Conservation (phyloP, 306 rosid genomes). For the Hippophae tibetana region DNA sequence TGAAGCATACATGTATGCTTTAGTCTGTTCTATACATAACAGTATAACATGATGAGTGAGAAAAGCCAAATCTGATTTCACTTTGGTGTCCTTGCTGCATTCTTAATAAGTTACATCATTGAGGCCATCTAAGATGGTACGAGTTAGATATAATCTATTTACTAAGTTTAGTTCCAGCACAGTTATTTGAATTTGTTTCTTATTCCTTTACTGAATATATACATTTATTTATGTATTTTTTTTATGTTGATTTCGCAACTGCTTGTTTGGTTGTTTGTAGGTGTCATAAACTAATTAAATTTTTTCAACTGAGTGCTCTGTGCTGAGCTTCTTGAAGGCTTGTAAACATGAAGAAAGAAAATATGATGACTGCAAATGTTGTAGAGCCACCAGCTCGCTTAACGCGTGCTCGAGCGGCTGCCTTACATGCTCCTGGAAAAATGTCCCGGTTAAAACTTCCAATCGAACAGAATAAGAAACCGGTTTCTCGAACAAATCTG, state of each 20-base stretch:
- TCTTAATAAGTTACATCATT: too few relatives aligned
- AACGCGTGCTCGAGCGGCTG: constrained; percentile 72
- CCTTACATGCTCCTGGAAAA: constrained; percentile 38
- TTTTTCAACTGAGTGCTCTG: too few relatives aligned
- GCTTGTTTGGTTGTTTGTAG: constrained; percentile 30
- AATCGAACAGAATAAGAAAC: constrained; percentile 33
- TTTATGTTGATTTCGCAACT: not conserved
- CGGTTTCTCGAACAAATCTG: constrained; percentile 19
- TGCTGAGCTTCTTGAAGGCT: constrained; percentile 10
- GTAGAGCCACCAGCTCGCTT: constrained; percentile 45
- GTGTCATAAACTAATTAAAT: not conserved
- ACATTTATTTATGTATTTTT: not conserved
- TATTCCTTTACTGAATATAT: not conserved
- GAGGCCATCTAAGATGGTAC: too few relatives aligned
- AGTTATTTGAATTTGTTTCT: too few relatives aligned
- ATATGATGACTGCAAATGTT: constrained; percentile 18
- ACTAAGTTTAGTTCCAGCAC: too few relatives aligned
- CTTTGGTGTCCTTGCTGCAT: too few relatives aligned
- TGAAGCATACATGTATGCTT: too few relatives aligned
- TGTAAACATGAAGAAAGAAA: constrained; percentile 66
- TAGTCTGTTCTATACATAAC: too few relatives aligned
- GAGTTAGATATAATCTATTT: too few relatives aligned
- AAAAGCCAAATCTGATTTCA: too few relatives aligned
- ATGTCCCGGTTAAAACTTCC: constrained; percentile 37
- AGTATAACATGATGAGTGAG: too few relatives aligned